Evolutionary conservation across 2,329 filamentous ascomycete genomes (phyloP).

Genomic region (Hyphodiscus sp.): DNA sequence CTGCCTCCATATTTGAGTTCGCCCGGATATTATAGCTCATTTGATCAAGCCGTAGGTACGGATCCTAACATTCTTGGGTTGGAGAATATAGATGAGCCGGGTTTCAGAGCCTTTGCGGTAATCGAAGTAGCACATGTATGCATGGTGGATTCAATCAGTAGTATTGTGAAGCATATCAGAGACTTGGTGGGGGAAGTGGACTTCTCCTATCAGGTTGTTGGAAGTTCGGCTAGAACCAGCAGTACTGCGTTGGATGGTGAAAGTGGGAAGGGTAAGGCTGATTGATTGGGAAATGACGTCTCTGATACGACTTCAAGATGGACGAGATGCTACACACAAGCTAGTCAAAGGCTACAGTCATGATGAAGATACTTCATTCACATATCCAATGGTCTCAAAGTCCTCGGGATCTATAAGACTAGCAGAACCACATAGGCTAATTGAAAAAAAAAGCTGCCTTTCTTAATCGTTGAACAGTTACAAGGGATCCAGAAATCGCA

Average conservation of each 20-base stretch:
- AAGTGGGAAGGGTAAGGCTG: not conserved
- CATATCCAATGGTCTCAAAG: too few relatives aligned
- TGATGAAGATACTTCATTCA: too few relatives aligned
- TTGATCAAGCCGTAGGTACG: slow-evolving; percentile 47
- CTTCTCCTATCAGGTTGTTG: slow-evolving; percentile 35
- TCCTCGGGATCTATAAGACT: too few relatives aligned
- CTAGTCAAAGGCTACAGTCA: too few relatives aligned
- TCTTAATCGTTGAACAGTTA: too few relatives aligned
- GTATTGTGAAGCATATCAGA: slow-evolving; percentile 46
- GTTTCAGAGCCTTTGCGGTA: slow-evolving; percentile 67
- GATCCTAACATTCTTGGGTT: slow-evolving; percentile 53
- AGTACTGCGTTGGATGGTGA: not conserved
- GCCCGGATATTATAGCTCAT: slow-evolving; percentile 53
- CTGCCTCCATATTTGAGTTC: slow-evolving; percentile 62
- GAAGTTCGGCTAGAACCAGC: not conserved
- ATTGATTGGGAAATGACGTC: not conserved
- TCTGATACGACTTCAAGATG: not conserved
- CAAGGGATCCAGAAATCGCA: not conserved
- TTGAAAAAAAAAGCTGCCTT: too few relatives aligned
- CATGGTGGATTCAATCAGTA: not conserved
- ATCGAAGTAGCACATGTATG: slow-evolving; percentile 48
- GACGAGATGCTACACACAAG: not conserved
- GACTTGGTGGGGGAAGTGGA: slow-evolving; percentile 65
- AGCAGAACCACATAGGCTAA: too few relatives aligned
- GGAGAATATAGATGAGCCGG: slow-evolving; percentile 59